These are phyloP conservation scores for Triangularia verruculosa DNA, from an alignment of 2,329 filamentous ascomycete species.

Conservation along the genomic window DNA sequence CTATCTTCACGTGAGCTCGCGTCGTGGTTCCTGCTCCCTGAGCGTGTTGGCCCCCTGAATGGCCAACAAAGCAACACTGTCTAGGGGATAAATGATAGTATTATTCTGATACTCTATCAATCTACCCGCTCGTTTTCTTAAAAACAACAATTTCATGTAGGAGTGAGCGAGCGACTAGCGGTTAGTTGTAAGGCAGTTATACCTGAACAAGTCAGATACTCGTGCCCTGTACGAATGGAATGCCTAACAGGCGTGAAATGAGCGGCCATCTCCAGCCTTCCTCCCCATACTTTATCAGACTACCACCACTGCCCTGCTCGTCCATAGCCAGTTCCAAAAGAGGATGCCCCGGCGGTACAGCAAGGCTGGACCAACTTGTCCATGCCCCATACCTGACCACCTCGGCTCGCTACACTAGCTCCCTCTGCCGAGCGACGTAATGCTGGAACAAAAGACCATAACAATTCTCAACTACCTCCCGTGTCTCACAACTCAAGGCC, in stretches of 20 bases:
- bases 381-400: background rate
- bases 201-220: background rate
- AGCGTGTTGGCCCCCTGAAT: no score
- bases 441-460: slow-evolving; percentile 17
- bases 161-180: background rate
- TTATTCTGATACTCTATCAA: background rate
- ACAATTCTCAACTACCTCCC: slow-evolving; percentile 16
- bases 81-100: slow-evolving; percentile 3
- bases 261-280: slow-evolving; percentile 3
- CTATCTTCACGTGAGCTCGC: background rate
- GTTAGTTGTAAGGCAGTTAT: background rate
- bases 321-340: background rate
- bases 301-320: background rate
- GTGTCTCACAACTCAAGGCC: slow-evolving; percentile 11
- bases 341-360: background rate
- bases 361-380: background rate
- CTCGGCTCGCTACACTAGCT: slow-evolving; percentile 7
- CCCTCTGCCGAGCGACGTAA: slow-evolving; percentile 7
- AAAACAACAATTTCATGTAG: background rate
- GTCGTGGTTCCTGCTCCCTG: background rate
- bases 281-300: background rate
- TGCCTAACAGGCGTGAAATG: slow-evolving; percentile 7
- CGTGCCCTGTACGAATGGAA: background rate
- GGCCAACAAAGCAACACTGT: no score
- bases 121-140: background rate